Percentiles rank a stretch among this genome's conserved stretches.
Conservation (phyloP, 2,329 filamentous ascomycete genomes). For the Pseudocercospora fijiensis region DNA sequence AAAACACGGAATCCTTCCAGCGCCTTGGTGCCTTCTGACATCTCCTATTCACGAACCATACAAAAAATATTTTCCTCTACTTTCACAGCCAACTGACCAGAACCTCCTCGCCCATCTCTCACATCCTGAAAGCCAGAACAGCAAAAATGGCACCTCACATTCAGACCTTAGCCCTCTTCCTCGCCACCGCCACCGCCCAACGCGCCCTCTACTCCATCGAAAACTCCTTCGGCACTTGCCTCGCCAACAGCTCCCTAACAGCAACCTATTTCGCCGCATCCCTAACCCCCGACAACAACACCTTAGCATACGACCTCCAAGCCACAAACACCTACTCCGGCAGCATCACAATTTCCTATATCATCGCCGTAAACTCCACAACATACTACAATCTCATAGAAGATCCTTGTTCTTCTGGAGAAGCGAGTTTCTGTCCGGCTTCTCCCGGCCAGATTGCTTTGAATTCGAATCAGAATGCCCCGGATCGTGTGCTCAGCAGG, state of each 20-base stretch:
- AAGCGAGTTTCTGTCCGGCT: not conserved
- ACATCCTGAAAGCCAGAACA: no score
- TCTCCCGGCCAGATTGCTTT: not conserved
- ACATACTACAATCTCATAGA: not conserved
- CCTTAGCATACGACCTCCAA: not conserved
- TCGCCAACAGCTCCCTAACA: not conserved
- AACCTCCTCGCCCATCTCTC: no score
- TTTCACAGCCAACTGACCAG: no score
- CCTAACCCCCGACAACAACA: not conserved
- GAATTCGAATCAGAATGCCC: not conserved
- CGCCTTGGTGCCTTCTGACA: not conserved
- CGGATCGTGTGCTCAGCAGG: not conserved
- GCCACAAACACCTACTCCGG: not conserved
- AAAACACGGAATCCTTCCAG: not conserved
- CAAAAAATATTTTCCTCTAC: no score
- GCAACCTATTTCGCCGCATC: not conserved
- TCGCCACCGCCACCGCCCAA: not conserved
- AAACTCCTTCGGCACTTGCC: not conserved
- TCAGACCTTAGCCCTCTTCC: no score
- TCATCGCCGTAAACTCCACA: not conserved
- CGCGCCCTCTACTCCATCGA: not conserved
- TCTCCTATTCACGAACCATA: not conserved
- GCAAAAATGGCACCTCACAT: no score
- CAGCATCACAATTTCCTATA: not conserved
- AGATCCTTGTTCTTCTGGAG: not conserved